Base-by-base conservation (phyloP, 768 basidiomycete genomes). In the Suillus plorans region DNA sequence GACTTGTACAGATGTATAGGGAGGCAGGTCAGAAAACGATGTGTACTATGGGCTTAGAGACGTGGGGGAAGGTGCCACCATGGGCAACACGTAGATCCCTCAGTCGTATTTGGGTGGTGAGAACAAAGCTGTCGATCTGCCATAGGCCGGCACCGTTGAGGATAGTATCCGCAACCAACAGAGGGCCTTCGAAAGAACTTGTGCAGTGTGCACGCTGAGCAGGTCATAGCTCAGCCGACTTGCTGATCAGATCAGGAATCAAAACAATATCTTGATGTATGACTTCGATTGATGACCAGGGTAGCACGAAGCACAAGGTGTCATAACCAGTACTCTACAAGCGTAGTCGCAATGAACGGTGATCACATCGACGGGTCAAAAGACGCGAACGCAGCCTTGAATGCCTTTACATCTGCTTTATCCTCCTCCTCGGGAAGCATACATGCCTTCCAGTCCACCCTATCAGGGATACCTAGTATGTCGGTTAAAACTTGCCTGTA, bases 361-460 rank as follows among this genome's bases (percentile, higher is more conserved):
- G 22, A 60, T 74, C 57, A 75, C 49, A 73, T 56, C 7, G 78
- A 76, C 1, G 90, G 87, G 74, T 92, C 88, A 70, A 93, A 92
- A 3, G 86, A 77, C 9, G 86, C 81, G 72, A 97, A 97, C 3
- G 90, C 93, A 41, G 82, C 77, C 72, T 96, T 98, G 79, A 99
- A 97, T 52, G 85, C 83, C 64, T 88, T 79, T 1, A 87, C 92
- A 74, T 99, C 97, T 12, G 84, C 86, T 71, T 81, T 89, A 72
- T 99, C 97, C 70, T 95, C 92, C 16, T 88, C 90, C 64, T 97
- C 94, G 10, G 88, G 77, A 67, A 94, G 84, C 70, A 85, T 81
- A 73, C 97, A 99, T 1, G 83, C 85, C 74, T 94, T 97, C 97
- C 97, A 99, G 72, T 99, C 96, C 60, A 91, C 79, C 56, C 97